These are phyloP conservation scores for Lactifluus echinatus DNA, from an alignment of 768 basidiomycete species.

Conservation along the genomic window DNA sequence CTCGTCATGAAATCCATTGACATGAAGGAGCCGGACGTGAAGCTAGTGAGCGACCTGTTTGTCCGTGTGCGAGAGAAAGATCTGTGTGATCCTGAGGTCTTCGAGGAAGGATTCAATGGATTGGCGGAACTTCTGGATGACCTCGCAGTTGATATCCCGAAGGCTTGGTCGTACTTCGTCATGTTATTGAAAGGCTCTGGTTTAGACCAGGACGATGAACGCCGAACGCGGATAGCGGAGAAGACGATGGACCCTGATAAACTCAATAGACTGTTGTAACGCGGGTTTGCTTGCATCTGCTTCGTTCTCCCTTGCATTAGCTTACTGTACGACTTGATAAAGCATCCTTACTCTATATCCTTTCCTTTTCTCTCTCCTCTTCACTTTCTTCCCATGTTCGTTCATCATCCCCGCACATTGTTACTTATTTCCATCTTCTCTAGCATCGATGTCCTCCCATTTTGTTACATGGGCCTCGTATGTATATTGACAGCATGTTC, in stretches of 20 bases:
- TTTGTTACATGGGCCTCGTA: background rate
- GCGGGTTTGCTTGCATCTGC: constrained; percentile 11
- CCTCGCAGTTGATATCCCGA: constrained; percentile 83
- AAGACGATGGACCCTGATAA: constrained; percentile 55
- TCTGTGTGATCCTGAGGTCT: constrained; percentile 46
- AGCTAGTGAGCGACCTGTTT: constrained; percentile 73
- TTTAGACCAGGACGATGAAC: constrained; percentile 49
- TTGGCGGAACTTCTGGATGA: constrained; percentile 79
- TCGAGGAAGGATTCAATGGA: constrained; percentile 67
- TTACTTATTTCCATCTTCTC: constrained; percentile 4
- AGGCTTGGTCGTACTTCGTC: constrained; percentile 70
- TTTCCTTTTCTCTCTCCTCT: constrained; percentile 4
- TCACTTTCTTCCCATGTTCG: constrained; percentile 14
- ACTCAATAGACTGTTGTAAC: constrained; percentile 33
- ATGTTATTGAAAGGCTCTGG: constrained; percentile 63
- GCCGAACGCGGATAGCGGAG: constrained; percentile 44
- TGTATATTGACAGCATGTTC: constrained; percentile 11
- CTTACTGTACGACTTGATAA: constrained; percentile 19
- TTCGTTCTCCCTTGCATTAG: constrained; percentile 9
- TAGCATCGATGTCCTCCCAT: background rate
- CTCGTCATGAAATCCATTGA: constrained; percentile 69
- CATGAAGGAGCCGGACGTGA: constrained; percentile 72
- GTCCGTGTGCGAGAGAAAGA: constrained; percentile 49
- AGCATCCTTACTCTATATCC: constrained; percentile 13
- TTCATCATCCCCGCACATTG: constrained; percentile 8